phyloP scores from a whole-genome alignment of 2,329 filamentous ascomycete species.

The Fusarium sp. region DNA sequence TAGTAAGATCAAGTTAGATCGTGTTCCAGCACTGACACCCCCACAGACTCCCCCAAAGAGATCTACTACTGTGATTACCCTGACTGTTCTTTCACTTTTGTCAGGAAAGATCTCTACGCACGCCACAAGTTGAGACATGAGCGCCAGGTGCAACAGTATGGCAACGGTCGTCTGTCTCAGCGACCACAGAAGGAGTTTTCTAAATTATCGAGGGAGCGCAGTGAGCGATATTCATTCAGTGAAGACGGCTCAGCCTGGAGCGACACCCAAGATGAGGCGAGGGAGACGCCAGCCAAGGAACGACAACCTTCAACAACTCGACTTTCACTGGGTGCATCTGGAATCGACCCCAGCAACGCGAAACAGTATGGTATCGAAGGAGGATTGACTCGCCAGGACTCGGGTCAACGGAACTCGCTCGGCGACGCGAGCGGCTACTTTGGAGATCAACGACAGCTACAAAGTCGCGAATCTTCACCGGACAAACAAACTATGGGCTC shows the following conservation, averaged over 20 bases:
- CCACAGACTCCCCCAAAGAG: conserved; percentile 49
- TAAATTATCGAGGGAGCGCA: conserved; percentile 37
- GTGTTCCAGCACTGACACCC: conserved; percentile 26
- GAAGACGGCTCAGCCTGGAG: conserved; percentile 50
- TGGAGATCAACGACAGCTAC: conserved; percentile 36
- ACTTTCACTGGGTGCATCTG: conserved; percentile 25
- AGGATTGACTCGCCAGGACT: conserved; percentile 29
- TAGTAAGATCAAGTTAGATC: conserved; percentile 4
- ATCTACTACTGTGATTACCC: conserved; percentile 51
- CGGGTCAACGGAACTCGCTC: conserved; percentile 34
- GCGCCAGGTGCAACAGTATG: conserved; percentile 48
- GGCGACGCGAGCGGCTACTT: conserved; percentile 31
- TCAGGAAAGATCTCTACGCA: conserved; percentile 50
- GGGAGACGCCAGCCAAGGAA: conserved; percentile 40
- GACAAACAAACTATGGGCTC: conserved; percentile 39
- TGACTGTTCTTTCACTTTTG: conserved; percentile 50
- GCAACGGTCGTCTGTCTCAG: conserved; percentile 47
- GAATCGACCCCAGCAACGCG: conserved; percentile 10
- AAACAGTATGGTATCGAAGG: conserved; percentile 13
- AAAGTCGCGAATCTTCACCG: conserved; percentile 46
- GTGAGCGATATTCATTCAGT: conserved; percentile 47
- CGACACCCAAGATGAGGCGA: conserved; percentile 48
- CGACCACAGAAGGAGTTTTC: conserved; percentile 47
- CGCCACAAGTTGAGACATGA: conserved; percentile 50
- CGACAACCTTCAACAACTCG: conserved; percentile 16